Base-by-base conservation (phyloP, 1,284 basidiomycete genomes). In the Violaceomyces palustris region DNA sequence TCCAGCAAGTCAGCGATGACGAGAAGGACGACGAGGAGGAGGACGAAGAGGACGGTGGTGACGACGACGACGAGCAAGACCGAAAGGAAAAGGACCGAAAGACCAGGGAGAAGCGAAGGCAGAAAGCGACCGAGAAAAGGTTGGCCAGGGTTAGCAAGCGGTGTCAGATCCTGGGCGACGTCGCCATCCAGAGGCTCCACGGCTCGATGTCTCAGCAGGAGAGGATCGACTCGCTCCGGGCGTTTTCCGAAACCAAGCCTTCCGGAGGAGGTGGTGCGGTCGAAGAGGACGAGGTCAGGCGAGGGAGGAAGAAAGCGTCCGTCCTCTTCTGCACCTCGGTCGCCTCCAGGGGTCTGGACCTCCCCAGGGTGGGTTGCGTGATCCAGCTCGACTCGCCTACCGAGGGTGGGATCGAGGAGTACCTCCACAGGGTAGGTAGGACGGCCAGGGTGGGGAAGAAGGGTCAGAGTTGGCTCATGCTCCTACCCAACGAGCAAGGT, bases 381-480 rank as follows among this genome's bases (percentile, higher is more conserved):
- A 79, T 98, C 25, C 94, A 98, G 71, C 93, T 93, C 70, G 94
- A 99, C 74, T 81, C 97, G 21, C 93, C 94, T 0, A 98, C 94
- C 0, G 94, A 98, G 77, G 88, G 91, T 12, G 93, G 94, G 2
- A 85, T 86, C 14, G 94, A 87, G 18, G 94, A 99, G 74, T 98
- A 99, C 67, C 84, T 98, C 5, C 94, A 99, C 76, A 82, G 94
- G 34, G 88, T 98, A 6, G 94, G 94, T 21, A 84, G 94, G 50
- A 99, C 94, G 1, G 94, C 94, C 8, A 88, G 94, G 74, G 93
- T 86, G 1, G 94, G 94, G 15, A 87, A 79, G 50, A 78, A 80
- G 10, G 85, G 85, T 36, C 88, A 97, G 74, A 88, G 89, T 2
- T 98, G 93, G 91, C 85, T 86, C 55, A 83, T 98, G 51, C 83